phyloP scores from a whole-genome alignment of 768 basidiomycete species.

The Serpula lacrymans region DNA sequence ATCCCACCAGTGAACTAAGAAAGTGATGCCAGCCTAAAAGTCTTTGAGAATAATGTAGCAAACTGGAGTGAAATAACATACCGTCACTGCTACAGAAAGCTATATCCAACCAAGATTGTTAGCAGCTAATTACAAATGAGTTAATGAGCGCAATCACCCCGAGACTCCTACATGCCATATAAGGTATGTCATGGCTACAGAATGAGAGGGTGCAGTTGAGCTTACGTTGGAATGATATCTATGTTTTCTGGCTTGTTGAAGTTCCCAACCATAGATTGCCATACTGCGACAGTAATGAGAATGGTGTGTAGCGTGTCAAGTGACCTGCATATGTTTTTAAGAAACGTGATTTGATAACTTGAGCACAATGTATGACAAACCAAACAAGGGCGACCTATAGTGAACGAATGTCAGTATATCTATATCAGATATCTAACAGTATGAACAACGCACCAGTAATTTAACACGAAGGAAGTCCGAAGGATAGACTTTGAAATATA shows the following conservation, averaged over 20 bases:
- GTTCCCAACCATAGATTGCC: constrained; percentile 24
- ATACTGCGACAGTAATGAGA: constrained; percentile 21
- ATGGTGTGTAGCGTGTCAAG: constrained; percentile 26
- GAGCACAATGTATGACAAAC: no score
- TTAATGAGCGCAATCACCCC: no score
- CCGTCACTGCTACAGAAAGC: constrained; percentile 30
- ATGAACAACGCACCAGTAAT: constrained; percentile 18
- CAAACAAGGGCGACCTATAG: constrained; percentile 25
- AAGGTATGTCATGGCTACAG: no score
- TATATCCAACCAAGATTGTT: constrained; percentile 1
- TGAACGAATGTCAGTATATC: no score
- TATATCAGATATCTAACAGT: not conserved
- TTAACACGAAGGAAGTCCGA: constrained; percentile 23
- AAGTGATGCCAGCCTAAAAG: constrained; percentile 19
- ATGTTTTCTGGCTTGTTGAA: constrained; percentile 20
- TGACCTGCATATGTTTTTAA: constrained; percentile 6
- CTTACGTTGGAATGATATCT: constrained; percentile 28
- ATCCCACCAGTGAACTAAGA: constrained; percentile 30
- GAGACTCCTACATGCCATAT: constrained; percentile 15
- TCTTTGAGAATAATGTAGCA: not conserved
- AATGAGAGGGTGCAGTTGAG: not conserved
- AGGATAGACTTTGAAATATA: constrained; percentile 30
- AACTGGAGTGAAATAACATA: not conserved
- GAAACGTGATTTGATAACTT: not conserved
- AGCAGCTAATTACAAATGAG: no score